Base-by-base conservation (phyloP, 1,284 basidiomycete species). In the Vanrija pseudolonga region DNA sequence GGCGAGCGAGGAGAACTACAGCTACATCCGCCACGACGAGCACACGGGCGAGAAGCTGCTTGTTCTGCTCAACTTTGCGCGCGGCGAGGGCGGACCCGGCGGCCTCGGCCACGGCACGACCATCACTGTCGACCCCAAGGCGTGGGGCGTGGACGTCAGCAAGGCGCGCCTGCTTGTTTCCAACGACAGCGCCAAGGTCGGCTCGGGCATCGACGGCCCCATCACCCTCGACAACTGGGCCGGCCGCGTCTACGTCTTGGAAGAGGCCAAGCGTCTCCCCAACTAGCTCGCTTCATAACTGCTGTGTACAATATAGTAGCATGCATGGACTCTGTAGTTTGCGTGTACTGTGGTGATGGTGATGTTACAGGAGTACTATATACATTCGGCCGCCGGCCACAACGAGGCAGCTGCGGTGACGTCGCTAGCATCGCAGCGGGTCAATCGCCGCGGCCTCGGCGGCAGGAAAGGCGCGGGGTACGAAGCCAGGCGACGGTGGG, bases 41-140 rank as follows among this genome's bases (percentile, higher is more conserved):
- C 62, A 59, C 2, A 63, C 63, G 39, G 44, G 42, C 20, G 60
- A 67, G 32, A 55, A 51, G 19, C 53, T 64, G 12, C 51, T 71
- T n/a, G 59, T 76, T 40, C 56, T 68, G 3, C 65, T 75, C 56
- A 73, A 74, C 64, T 69, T 75, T 22, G 55, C 66, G 4, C 51
- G 62, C 28, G 62, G 60, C 3, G 38, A 44, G 12, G 55, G 61
- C 23, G 56, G 64, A 0, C 41, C 55, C 4, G 68, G 65, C 3
- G 50, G 43, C 9, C 32, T 14, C 2, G 32, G 32, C 32, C 32
- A 32, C 32, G 32, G 32, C 32, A 32, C 32, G 2, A 26, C 44
- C 6, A 46, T 53, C 17, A 56, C 55, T 7, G 18, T 52, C 11
- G 47, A 57, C 20, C 37, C 44, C 28, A 43, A 38, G 15, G 38